Conservation (phyloP, 1,139 yeast species). For the Ogataea hybrid region DNA sequence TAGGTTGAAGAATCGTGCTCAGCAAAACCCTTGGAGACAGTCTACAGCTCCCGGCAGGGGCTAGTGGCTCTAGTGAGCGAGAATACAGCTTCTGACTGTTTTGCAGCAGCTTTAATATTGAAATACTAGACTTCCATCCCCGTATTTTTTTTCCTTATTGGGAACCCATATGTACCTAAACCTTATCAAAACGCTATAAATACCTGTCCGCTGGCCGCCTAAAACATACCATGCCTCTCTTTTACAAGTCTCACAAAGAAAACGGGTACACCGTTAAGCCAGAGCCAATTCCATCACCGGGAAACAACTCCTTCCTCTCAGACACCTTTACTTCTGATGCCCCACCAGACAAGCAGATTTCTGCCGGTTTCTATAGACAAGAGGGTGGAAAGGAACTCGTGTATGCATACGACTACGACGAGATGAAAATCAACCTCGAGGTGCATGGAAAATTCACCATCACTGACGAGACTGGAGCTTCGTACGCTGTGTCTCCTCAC, state of each 20-base stretch:
- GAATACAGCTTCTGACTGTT: no score
- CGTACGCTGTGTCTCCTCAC: slow-evolving; percentile 56
- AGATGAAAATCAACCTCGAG: slow-evolving; percentile 67
- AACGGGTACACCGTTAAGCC: slow-evolving; percentile 52
- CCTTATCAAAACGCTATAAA: slow-evolving; percentile 7
- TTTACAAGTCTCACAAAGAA: slow-evolving; percentile 51
- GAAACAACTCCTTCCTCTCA: slow-evolving; percentile 50
- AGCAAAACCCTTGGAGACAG: no score
- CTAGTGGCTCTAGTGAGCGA: no score
- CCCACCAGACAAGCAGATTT: slow-evolving; percentile 54
- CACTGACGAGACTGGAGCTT: slow-evolving; percentile 60
- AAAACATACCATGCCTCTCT: slow-evolving; percentile 52
- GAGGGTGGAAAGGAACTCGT: slow-evolving; percentile 65
- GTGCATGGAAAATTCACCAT: slow-evolving; percentile 62
- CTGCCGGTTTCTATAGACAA: slow-evolving; percentile 68
- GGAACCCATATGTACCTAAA: slow-evolving; percentile 6
- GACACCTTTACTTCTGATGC: slow-evolving; percentile 60
- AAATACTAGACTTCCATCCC: not conserved
- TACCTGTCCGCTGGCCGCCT: not conserved
- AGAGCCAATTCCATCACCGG: slow-evolving; percentile 52
- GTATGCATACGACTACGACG: slow-evolving; percentile 63
- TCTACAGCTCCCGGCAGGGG: no score
- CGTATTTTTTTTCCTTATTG: slow-evolving; percentile 18
- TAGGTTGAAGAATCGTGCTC: not conserved
- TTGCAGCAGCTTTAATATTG: no score